Evolutionary conservation across 2,329 filamentous ascomycete genomes (phyloP), one percentile per base, ranked within the genome.

Genomic region (Aspergillus niger): DNA sequence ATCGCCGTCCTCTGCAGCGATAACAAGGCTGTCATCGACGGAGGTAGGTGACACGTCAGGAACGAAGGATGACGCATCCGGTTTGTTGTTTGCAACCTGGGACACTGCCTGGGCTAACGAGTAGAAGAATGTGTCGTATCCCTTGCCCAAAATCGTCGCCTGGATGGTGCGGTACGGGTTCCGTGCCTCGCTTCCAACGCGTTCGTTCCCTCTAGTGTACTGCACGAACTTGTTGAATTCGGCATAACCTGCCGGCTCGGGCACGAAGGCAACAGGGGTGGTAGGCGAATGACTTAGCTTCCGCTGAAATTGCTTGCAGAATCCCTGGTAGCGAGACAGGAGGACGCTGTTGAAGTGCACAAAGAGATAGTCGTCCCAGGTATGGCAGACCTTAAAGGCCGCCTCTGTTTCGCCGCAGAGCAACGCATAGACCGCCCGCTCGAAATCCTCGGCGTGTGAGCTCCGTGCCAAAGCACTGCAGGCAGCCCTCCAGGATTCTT

Each of bases 331-430:
- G 68, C 94, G 89, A 2, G 87, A 86, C 57, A 93, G 85, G 8
- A 97, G 78, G 5, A 94, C 80, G n/a, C 91, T 88, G 71, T 96
- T 97, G 80, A 95, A 95, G 73, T 93, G 88, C 38, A 89, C 88
- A 74, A 95, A 97, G 17, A 97, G 82, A 68, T 89, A 87, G 70
- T 98, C 94, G 67, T 97, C 91, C 89, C 92, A 96, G 22, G 84
- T 87, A 54, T 85, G 83, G 72, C 91, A 92, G 41, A 94, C 87
- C 65, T 86, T 86, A 70, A 91, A 87, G 10, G 96, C 91, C 55
- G 89, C 91, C 39, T 85, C 79, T 53, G 92, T 84, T 71, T 97
- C 92, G 53, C 95, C 95, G 44, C 90, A 89, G n/a, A 99, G 82
- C 11, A 97, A 79, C 28, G 92, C 94, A 72, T 97, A 97, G 0